Conservation (phyloP, 805 yeast genomes). For the Ogataea corticis region DNA sequence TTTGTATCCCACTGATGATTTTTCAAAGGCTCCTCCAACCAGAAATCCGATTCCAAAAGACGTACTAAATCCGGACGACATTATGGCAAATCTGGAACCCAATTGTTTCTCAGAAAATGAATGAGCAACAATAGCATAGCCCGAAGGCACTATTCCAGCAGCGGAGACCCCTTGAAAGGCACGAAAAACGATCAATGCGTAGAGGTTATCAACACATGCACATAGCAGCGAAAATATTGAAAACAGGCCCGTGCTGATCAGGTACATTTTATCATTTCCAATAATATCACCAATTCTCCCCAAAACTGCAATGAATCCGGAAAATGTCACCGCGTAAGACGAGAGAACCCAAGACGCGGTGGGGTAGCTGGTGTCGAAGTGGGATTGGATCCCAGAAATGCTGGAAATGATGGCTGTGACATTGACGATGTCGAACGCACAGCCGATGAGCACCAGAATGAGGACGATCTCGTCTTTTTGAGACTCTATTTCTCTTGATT, state of each 20-base stretch:
- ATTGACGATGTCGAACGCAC: conserved; percentile 28
- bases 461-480: conserved; percentile 13
- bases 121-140: conserved; percentile 25
- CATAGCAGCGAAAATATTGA: conserved; percentile 33
- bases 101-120: conserved; percentile 31
- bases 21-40: conserved; percentile 46
- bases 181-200: conserved; percentile 41
- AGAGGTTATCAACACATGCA: conserved; percentile 37
- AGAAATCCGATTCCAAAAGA: conserved; percentile 41
- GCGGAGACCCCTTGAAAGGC: conserved; percentile 48
- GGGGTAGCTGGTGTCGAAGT: conserved; percentile 37
- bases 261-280: conserved; percentile 38
- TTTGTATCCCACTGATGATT: conserved; percentile 39
- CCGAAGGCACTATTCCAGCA: conserved; percentile 40
- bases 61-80: conserved; percentile 17
- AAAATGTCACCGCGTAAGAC: conserved; percentile 44
- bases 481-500: too few species aligned
- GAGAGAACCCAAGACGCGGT: conserved; percentile 44
- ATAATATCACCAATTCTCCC: conserved; percentile 45
- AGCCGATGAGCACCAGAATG: conserved; percentile 13
- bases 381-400: conserved; percentile 32
- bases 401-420: conserved; percentile 28
- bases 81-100: conserved; percentile 28
- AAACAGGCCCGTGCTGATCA: conserved; percentile 17
- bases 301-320: conserved; percentile 42